These are phyloP conservation scores for Nothomitra cinnamomea DNA, from an alignment of 2,329 filamentous ascomycete species.

Conservation along the genomic window DNA sequence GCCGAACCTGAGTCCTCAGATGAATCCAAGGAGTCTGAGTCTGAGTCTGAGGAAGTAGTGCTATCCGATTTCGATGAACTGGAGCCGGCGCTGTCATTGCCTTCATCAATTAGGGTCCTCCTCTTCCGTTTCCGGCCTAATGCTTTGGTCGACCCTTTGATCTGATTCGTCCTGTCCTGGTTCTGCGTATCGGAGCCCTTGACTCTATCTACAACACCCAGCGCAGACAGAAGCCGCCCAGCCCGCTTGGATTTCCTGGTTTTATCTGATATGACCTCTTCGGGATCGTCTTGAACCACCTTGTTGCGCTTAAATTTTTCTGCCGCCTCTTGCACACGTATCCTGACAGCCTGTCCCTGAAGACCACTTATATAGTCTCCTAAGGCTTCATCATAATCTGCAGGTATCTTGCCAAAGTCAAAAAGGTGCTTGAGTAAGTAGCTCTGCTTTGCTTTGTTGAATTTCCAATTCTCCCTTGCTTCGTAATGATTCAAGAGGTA, in stretches of 20 bases:
- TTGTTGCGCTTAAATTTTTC: slow-evolving; percentile 41
- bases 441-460: slow-evolving; percentile 86
- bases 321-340: slow-evolving; percentile 50
- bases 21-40: not conserved
- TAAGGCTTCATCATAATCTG: slow-evolving; percentile 50
- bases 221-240: not conserved
- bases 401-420: slow-evolving; percentile 51
- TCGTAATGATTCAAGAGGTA: slow-evolving; percentile 66
- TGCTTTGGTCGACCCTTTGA: slow-evolving; percentile 3
- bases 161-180: not conserved
- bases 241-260: slow-evolving; percentile 29
- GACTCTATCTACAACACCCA: not conserved
- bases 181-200: not conserved
- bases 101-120: slow-evolving; percentile 6
- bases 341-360: slow-evolving; percentile 51
- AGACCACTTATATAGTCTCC: slow-evolving; percentile 65
- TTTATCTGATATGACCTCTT: not conserved
- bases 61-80: slow-evolving; percentile 11
- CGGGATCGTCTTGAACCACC: slow-evolving; percentile 29
- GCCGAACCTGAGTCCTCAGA: not conserved
- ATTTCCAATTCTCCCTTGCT: slow-evolving; percentile 66
- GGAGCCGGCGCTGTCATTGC: slow-evolving; percentile 16
- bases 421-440: slow-evolving; percentile 72
- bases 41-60: not conserved
- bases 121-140: slow-evolving; percentile 14